Evolutionary conservation across 148 eudicot genomes (phyloP), one percentile per base, ranked within the genome.

Genomic region (Persicaria maculosa): DNA sequence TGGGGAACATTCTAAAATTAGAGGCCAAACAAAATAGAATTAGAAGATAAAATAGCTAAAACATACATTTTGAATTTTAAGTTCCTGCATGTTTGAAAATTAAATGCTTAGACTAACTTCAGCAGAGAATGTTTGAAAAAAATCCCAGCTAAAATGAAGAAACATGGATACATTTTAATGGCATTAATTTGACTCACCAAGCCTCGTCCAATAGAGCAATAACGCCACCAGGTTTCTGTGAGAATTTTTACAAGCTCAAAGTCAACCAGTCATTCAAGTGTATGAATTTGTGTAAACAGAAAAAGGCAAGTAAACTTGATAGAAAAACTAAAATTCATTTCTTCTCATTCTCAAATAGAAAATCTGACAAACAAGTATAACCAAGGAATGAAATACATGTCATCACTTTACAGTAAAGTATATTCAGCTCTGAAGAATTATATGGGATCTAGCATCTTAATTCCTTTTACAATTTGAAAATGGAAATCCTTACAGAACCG

Each of bases 161-260:
- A 48, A 48, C 12, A 48, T 48, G 9, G 52, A 12, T 6, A 48
- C 52, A 48, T 48, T 5, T 65, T 48, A 48, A 12, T 8, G 52
- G 12, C 12, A 48, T n/a, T 44, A 61, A 17, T 76, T 72, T 75
- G 31, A 17, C 71, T 74, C 90, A 95, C 99, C 99, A 95, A 74
- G 99, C 99, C 89, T 95, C 97, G 80, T 95, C 99, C 69, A 95
- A 91, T 70, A 95, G 99, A 80, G 93, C 94, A 54, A 95, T 79
- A 65, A 95, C 78, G 79, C 99, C 99, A 72, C 99, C 99, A 4
- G 99, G 94, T 89, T 90, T 95, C 99, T 95, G 97, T 85, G 64
- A 78, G 5, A 44, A 46, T 64, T 4, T 31, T 62, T 40, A 46
- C 3, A 25, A 62, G 68, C 25, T 15, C 43, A 65, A 14, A 65